These are phyloP conservation scores for Rutstroemia sp. DNA, from an alignment of 2,329 filamentous ascomycete genomes.

Conservation along the genomic window DNA sequence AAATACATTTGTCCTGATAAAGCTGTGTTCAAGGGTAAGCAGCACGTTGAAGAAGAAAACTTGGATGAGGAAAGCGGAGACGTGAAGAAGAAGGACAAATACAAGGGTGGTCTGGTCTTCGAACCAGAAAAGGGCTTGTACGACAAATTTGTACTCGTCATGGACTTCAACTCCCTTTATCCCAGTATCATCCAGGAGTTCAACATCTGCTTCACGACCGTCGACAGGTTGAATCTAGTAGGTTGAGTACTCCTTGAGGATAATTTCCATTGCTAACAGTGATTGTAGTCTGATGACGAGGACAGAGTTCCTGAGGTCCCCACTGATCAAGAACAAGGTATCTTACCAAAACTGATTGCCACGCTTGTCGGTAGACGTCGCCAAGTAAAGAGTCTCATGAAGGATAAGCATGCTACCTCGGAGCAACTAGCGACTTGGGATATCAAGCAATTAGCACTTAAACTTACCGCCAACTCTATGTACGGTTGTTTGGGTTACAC, in stretches of 20 bases:
- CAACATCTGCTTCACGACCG: constrained; percentile 99
- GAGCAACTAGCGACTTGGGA: constrained; percentile 94
- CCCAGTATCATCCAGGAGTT: constrained; percentile 99
- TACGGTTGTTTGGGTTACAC: constrained; percentile 97
- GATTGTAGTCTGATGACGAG: constrained; percentile 61
- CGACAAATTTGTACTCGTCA: constrained; percentile 96
- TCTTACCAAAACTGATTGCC: constrained; percentile 84
- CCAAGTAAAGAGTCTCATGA: constrained; percentile 96
- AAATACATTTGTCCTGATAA: constrained; percentile 99
- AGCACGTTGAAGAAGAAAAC: constrained; percentile 64
- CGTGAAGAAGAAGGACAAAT: constrained; percentile 97
- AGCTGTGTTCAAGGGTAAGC: constrained; percentile 68
- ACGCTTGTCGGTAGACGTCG: constrained; percentile 83
- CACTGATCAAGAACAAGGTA: constrained; percentile 67
- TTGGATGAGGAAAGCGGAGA: constrained; percentile 63
- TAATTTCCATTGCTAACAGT: constrained; percentile 12
- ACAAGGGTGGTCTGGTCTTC: constrained; percentile 96
- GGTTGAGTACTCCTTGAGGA: constrained; percentile 28
- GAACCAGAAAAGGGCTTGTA: constrained; percentile 97
- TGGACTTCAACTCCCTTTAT: constrained; percentile 99
- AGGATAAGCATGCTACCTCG: constrained; percentile 75
- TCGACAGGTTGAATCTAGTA: constrained; percentile 69
- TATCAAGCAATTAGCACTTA: constrained; percentile 93
- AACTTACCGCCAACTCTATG: constrained; percentile 98
- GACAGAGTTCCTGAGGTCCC: constrained; percentile 87